Base-by-base conservation (phyloP, 2,329 filamentous ascomycete genomes). In the Stenocarpella maydis region DNA sequence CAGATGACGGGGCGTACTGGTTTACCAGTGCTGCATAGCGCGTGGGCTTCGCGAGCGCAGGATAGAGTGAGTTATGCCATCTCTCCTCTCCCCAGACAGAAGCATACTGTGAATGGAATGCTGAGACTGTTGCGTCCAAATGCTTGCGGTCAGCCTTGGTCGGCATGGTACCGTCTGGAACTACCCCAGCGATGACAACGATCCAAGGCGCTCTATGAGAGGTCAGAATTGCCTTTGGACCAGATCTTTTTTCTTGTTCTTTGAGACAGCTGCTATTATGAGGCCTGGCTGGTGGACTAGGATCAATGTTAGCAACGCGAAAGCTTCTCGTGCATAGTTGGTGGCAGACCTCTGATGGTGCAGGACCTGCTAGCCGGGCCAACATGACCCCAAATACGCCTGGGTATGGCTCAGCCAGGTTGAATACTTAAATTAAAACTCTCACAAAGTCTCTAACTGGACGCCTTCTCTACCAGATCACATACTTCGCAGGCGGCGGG, bases 21-120 rank as follows among this genome's bases (percentile, higher is more conserved):
- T 77, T 77, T 49, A 73, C 54, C n/a, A 77, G 74, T 9, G 73
- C 71, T n/a, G 75, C 74, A 61, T 77, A 77, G 12, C 76, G 74
- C 6, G 75, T 76, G 2, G 74, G 71, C 15, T 71, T 73, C 12
- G 69, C 34, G n/a, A 77, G 69, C 1, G 76, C 73, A 19, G 75
- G 75, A 49, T 75, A 74, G 7, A 77, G 69, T 17, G 74, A 71
- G 19, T 74, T 54, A 24, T 73, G 66, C 76, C 76, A 77, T 71
- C 75, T 72, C 45, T 75, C 72, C 7, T 74, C 69, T 21, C 74
- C 73, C 47, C 74, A 77, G 34, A 74, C 73, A 2, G 43, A 61
- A 15, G 74, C 64, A 49, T 77, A 76, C 69, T 76, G 63, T 69
- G 74, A 50, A 74, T 70, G 71, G 74, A 76, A 69, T n/a, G 67